Percentiles rank a stretch among this genome's conserved stretches.
Evolutionary conservation across 306 rosid species (phyloP).

Genomic region (Inga leiocalycina): DNA sequence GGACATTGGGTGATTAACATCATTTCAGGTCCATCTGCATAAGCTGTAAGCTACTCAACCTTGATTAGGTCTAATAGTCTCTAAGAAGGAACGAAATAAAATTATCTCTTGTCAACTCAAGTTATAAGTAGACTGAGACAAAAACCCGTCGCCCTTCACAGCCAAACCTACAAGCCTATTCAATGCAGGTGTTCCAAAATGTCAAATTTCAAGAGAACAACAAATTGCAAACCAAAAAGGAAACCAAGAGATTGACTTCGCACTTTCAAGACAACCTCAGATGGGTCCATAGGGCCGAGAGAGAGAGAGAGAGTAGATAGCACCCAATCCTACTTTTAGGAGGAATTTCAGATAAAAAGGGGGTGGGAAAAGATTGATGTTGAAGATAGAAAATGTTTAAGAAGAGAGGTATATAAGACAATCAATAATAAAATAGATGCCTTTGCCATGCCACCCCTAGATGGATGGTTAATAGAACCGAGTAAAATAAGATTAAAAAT

Average conservation of each 20-base stretch:
- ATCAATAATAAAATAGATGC: not conserved
- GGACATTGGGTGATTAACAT: not conserved
- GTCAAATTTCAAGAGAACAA: not conserved
- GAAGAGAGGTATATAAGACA: not conserved
- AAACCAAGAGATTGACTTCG: conserved; percentile 9
- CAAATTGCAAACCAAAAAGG: not conserved
- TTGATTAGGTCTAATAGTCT: not conserved
- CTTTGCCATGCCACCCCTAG: not conserved
- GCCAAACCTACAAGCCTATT: not conserved
- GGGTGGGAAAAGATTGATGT: not conserved
- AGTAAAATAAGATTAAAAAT: conserved; percentile 5
- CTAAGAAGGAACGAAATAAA: not conserved
- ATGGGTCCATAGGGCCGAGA: not conserved
- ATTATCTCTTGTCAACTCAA: conserved; percentile 8
- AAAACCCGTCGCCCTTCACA: not conserved
- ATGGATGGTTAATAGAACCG: not conserved
- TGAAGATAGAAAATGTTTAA: not conserved
- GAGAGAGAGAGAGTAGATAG: not conserved
- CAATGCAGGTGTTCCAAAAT: not conserved
- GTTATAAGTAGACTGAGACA: not conserved
- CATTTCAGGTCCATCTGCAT: not conserved
- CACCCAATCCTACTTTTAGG: not conserved
- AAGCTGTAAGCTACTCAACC: not conserved
- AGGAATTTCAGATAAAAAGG: not conserved
- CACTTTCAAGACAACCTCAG: conserved; percentile 21